These are phyloP conservation scores for Penicillium capsulatum DNA, from an alignment of 2,329 filamentous ascomycete genomes.

Conservation along the genomic window DNA sequence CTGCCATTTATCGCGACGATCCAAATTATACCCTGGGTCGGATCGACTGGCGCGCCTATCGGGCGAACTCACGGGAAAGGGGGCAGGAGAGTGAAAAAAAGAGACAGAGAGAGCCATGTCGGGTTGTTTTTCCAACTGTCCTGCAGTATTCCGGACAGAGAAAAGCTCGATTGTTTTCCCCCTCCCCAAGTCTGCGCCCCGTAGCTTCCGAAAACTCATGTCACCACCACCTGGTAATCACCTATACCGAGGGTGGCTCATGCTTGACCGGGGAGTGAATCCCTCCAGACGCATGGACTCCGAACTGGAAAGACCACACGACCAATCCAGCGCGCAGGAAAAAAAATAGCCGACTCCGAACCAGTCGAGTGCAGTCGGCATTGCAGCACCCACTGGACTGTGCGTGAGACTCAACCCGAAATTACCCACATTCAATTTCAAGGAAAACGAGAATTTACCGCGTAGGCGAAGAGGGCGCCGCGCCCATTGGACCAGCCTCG, in stretches of 20 bases:
- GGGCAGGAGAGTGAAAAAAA: no score
- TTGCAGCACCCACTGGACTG: background rate
- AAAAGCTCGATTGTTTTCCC: no score
- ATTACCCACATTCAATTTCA: conserved; percentile 14
- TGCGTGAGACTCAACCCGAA: background rate
- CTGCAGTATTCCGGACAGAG: no score
- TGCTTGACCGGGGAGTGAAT: background rate
- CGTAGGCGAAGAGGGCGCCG: conserved; percentile 2
- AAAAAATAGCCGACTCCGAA: background rate
- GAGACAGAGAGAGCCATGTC: no score
- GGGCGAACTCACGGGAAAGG: no score
- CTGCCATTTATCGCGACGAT: conserved; percentile 12
- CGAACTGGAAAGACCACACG: background rate
- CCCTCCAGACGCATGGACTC: background rate
- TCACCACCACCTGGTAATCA: no score
- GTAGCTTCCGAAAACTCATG: no score
- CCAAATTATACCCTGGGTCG: conserved; percentile 9
- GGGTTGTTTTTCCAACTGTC: no score
- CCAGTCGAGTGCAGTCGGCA: background rate
- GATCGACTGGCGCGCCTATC: conserved; percentile 7
- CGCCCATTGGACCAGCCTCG: conserved; percentile 8
- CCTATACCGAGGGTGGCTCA: no score
- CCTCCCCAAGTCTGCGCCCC: no score
- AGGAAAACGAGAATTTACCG: conserved; percentile 13
- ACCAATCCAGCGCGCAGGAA: no score